Evolutionary conservation across 345 rosid species (phyloP).

Genomic region (Gynandropsis gynandra): DNA sequence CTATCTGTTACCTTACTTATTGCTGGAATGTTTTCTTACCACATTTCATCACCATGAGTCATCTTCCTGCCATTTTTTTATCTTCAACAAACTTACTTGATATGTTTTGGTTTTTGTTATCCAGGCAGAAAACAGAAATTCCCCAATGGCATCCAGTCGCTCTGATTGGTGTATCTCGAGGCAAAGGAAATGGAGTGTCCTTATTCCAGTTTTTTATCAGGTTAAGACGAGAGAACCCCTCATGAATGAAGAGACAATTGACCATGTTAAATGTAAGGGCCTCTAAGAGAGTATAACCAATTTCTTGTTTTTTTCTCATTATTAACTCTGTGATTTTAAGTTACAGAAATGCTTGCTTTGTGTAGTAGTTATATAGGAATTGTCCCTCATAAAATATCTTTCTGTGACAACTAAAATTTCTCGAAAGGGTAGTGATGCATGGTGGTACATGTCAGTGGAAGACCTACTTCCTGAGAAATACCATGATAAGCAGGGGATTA

Average conservation of each 20-base stretch:
- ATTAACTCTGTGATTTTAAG: conserved; percentile 6
- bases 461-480: conserved; percentile 80
- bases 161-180: conserved; percentile 98
- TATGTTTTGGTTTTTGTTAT: conserved; percentile 16
- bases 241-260: conserved; percentile 75
- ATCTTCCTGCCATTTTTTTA: neutral
- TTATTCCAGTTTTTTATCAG: conserved; percentile 88
- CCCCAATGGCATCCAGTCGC: conserved; percentile 86
- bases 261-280: conserved; percentile 73
- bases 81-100: conserved; percentile 10
- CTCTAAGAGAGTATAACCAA: conserved; percentile 4
- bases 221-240: conserved; percentile 74
- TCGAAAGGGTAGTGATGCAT: conserved; percentile 83
- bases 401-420: conserved; percentile 58
- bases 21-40: conserved; percentile 8
- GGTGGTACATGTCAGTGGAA: conserved; percentile 94
- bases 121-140: conserved; percentile 85
- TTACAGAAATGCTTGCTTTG: neutral
- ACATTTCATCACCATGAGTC: neutral
- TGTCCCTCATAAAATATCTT: conserved; percentile 14
- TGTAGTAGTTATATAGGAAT: conserved; percentile 12
- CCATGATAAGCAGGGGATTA: conserved; percentile 59
- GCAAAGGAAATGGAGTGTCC: conserved; percentile 97
- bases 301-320: conserved; percentile 1
- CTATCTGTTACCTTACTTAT: neutral